Conservation (phyloP, 2,329 filamentous ascomycete species). For the Calonectria hongkongensis region DNA sequence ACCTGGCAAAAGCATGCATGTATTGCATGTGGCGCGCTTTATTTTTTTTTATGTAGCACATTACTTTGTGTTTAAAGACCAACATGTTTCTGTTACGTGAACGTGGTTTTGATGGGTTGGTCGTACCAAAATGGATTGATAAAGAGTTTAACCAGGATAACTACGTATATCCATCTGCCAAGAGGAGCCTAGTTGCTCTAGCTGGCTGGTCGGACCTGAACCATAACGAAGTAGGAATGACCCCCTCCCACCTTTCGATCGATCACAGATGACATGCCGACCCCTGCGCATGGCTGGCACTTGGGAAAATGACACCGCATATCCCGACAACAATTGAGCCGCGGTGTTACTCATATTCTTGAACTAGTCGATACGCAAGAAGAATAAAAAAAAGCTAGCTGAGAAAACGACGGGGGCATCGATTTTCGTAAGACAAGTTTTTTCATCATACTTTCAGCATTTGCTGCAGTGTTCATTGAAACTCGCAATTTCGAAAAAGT, state of each 20-base stretch:
- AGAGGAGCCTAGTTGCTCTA: background rate
- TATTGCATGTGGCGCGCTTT: background rate
- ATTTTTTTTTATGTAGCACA: background rate
- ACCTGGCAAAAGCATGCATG: background rate
- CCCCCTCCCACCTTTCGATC: background rate
- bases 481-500: constrained; percentile 25
- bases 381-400: background rate
- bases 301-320: background rate
- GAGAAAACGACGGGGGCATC: background rate
- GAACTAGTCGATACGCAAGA: background rate
- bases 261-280: constrained; percentile 25
- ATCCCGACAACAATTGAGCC: background rate
- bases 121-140: too few species aligned
- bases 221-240: background rate
- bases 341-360: background rate
- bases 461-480: background rate
- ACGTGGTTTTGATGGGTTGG: background rate
- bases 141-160: too few species aligned
- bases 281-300: constrained; percentile 6
- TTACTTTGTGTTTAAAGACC: background rate
- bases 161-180: background rate
- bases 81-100: background rate
- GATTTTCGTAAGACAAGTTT: background rate
- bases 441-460: background rate
- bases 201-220: too few species aligned